Conservation (phyloP, 305 asterid species). For the Nicotiana rustica region DNA sequence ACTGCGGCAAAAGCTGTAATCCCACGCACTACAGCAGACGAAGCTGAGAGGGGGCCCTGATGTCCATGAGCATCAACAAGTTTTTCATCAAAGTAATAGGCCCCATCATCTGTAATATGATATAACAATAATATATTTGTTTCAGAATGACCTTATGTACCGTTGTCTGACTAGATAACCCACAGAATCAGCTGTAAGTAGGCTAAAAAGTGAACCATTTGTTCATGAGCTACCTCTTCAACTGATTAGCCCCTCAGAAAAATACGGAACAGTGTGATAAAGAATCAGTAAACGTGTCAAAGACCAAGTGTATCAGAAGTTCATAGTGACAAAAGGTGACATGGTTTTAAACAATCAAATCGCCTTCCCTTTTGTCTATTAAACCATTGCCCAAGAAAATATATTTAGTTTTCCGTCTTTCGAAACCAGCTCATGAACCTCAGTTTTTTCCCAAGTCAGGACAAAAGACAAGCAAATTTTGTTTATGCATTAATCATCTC, state of each 20-base stretch:
- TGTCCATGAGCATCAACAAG: conserved; percentile 73
- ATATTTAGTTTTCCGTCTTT: no score
- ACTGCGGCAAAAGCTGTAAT: conserved; percentile 73
- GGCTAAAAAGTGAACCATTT: not conserved
- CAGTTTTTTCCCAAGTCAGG: not conserved
- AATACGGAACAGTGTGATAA: not conserved
- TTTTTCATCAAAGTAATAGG: conserved; percentile 90
- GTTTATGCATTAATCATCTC: no score
- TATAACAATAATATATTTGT: conserved; percentile 14
- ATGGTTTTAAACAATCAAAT: not conserved
- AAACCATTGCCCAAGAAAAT: not conserved
- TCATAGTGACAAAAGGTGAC: not conserved
- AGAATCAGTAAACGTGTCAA: not conserved
- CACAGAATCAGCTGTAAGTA: not conserved
- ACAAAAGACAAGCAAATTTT: no score
- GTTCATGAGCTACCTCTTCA: not conserved
- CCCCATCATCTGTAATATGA: conserved; percentile 73
- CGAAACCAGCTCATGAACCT: not conserved
- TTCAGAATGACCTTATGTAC: not conserved
- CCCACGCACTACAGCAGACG: conserved; percentile 87
- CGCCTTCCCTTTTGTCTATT: not conserved
- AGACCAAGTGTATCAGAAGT: not conserved
- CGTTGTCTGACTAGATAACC: not conserved
- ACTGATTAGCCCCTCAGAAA: not conserved
- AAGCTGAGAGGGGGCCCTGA: conserved; percentile 85